These are phyloP conservation scores for Artemisia princeps DNA, from an alignment of 140 eudicot species.

Conservation along the genomic window DNA sequence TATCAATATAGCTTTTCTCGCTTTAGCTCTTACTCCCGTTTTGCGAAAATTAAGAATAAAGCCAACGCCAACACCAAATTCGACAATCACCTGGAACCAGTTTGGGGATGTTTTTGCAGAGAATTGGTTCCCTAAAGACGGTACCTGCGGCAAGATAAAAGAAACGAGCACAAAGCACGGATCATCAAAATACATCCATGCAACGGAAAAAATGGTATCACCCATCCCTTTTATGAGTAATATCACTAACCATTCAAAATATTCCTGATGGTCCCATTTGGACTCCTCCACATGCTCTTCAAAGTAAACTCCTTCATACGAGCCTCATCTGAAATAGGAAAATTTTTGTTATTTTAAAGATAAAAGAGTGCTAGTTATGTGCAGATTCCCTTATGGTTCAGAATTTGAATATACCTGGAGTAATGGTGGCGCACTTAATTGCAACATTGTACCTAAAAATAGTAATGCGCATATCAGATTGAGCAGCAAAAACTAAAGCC, in stretches of 20 bases:
- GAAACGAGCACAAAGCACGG: not conserved
- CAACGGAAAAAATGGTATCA: not conserved
- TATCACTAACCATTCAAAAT: constrained; percentile 64
- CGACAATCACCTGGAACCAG: constrained; percentile 60
- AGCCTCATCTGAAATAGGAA: constrained; percentile 57
- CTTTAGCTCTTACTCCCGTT: too few relatives aligned
- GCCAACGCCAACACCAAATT: not conserved
- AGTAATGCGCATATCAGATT: constrained; percentile 7
- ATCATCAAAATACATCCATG: not conserved
- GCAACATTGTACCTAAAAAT: constrained; percentile 80
- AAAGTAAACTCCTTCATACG: constrained; percentile 81
- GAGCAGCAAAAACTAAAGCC: not conserved
- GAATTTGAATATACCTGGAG: constrained; percentile 61
- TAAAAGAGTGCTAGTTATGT: constrained; percentile 8
- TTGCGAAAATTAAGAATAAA: not conserved
- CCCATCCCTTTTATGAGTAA: not conserved
- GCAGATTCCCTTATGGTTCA: not conserved
- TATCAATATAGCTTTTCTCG: not conserved
- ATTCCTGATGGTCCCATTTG: constrained; percentile 92
- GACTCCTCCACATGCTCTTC: constrained; percentile 96
- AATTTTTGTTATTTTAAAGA: not conserved
- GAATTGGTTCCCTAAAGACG: constrained; percentile 91
- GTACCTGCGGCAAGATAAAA: constrained; percentile 48
- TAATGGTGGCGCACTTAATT: constrained; percentile 90
- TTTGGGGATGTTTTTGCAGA: constrained; percentile 83